phyloP scores from a whole-genome alignment of 331 rosid genomes.

The Stylosanthes scabra region DNA sequence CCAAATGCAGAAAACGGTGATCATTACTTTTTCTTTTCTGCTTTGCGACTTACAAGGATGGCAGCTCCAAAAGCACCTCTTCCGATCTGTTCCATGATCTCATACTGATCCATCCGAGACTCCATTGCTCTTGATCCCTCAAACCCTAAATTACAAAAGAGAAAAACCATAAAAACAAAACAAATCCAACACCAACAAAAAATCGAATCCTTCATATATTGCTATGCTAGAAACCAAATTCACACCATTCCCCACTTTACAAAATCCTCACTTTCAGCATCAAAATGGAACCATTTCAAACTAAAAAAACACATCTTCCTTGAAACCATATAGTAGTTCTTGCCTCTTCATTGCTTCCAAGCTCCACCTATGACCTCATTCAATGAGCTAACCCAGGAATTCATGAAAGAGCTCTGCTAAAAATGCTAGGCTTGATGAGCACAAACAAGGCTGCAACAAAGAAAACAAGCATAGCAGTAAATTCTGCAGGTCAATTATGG shows the following conservation, averaged over 20 bases:
- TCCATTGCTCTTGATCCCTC: slow-evolving; percentile 61
- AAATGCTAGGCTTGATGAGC: too few relatives aligned
- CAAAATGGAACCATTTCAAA: slow-evolving; percentile 32
- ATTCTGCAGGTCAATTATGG: too few relatives aligned
- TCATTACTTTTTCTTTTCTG: slow-evolving; percentile 86
- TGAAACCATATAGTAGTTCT: slow-evolving; percentile 4
- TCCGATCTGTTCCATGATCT: slow-evolving; percentile 99
- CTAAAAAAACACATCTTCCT: slow-evolving; percentile 11
- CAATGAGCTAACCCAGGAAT: too few relatives aligned
- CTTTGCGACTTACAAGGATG: slow-evolving; percentile 88
- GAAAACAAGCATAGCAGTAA: too few relatives aligned
- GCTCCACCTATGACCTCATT: too few relatives aligned
- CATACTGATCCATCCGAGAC: slow-evolving; percentile 99
- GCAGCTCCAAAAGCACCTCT: slow-evolving; percentile 99
- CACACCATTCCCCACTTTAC: slow-evolving; percentile 41
- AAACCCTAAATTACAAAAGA: slow-evolving; percentile 3
- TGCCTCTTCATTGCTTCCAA: slow-evolving; percentile 48
- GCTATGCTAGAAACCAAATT: slow-evolving; percentile 31
- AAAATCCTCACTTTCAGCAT: slow-evolving; percentile 33
- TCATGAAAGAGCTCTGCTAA: too few relatives aligned
- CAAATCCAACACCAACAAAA: slow-evolving; percentile 17
- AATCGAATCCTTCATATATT: neutral
- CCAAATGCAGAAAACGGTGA: slow-evolving; percentile 7
- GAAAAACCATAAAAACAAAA: neutral
- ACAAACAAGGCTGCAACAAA: too few relatives aligned